These are phyloP conservation scores for Mortierella sp. DNA, from an alignment of 371 early-diverging fungal genomes.

Conservation along the genomic window DNA sequence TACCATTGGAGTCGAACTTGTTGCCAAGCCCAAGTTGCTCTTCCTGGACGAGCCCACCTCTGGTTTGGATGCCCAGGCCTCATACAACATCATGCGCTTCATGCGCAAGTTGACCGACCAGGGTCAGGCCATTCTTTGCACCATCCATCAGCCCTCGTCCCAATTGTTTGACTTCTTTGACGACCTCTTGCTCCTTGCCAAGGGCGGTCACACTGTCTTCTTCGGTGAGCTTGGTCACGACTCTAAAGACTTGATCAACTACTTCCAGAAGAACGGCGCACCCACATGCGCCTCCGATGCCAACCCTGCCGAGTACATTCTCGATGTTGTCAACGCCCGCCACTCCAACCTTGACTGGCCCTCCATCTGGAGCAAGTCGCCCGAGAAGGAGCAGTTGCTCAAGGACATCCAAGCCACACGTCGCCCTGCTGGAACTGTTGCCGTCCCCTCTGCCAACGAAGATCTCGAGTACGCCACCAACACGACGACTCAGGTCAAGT, in stretches of 20 bases:
- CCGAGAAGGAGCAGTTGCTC: constrained; percentile 45
- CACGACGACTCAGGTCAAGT: constrained; percentile 59
- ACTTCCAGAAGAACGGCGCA: constrained; percentile 76
- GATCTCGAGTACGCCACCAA: constrained; percentile 48
- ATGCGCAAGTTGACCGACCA: constrained; percentile 79
- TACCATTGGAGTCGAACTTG: constrained; percentile 77
- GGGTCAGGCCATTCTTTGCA: constrained; percentile 81
- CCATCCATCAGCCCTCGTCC: constrained; percentile 91
- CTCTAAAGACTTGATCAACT: constrained; percentile 65
- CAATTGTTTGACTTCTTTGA: constrained; percentile 88
- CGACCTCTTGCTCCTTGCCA: constrained; percentile 81
- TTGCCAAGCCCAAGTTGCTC: constrained; percentile 81
- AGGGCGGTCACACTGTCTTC: constrained; percentile 85
- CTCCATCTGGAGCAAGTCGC: constrained; percentile 68
- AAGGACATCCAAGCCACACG: constrained; percentile 35
- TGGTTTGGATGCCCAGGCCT: constrained; percentile 75
- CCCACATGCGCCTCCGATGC: constrained; percentile 67
- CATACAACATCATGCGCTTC: constrained; percentile 81
- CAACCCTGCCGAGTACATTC: constrained; percentile 80
- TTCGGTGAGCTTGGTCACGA: constrained; percentile 79
- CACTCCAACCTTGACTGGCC: constrained; percentile 74
- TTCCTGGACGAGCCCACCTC: constrained; percentile 93
- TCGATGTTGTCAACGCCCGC: constrained; percentile 76
- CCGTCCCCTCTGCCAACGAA: neutral
- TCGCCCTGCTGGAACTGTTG: neutral